Base-by-base conservation (phyloP, 176 grass and related monocot species). In the Melocanna baccifera region DNA sequence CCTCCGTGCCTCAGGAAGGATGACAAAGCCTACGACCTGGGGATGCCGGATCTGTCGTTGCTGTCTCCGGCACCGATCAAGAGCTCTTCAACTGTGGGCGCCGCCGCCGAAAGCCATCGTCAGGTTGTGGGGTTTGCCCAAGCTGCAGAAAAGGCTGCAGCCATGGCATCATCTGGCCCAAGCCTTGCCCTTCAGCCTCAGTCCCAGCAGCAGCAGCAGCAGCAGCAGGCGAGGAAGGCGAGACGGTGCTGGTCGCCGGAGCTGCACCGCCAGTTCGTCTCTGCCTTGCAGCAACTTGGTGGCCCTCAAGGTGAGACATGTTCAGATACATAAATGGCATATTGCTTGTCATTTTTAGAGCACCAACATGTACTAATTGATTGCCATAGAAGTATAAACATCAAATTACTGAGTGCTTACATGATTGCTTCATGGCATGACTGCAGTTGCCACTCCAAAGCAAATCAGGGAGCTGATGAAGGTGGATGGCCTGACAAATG, bases 391-490 rank as follows among this genome's bases (percentile, higher is more conserved):
- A n/a, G 16, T 29, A 59, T 48, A 48, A 29, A 32, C 10, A 28
- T 67, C 37, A 71, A 61, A 67, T 74, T 72, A 72, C 20, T 39
- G 81, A 59, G 22, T 45, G 5, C 50, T 85, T 14, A 77, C 51
- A 56, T 77, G 62, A 56, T 71, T 69, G n/a, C 13, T 51, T 22
- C 36, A 9, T 76, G 75, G 5, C 53, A 26, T 89, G 78, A 50
- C 30, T 91, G 67, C 93, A 99, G 97, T 94, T 61, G 93, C 93
- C 71, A 99, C 97, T 22, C 97, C 97, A 16, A 96, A 99, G 89
- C 93, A 96, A 71, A 96, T 99, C 88, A 92, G 93, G 78, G 97
- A 99, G 42, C 77, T 96, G 39, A 99, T 99, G 97, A 94, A 91
- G 81, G 90, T 99, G 71, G 93, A 99, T 78, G 91, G 93, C 30